Evolutionary conservation across 345 rosid species (phyloP).

Genomic region (Syzygium oleosum): DNA sequence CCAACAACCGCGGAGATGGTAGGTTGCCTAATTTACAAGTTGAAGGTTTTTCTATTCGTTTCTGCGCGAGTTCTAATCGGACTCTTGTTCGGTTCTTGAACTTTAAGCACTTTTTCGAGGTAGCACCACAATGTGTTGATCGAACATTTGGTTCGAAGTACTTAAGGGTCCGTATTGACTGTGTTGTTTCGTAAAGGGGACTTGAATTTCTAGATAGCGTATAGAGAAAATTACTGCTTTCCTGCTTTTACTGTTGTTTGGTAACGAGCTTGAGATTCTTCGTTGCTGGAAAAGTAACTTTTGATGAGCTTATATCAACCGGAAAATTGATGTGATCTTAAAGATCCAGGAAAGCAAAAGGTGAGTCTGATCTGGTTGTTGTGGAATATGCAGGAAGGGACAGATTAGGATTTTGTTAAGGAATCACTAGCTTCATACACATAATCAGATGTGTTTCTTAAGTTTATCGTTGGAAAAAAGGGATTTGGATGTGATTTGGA

Average conservation of each 20-base stretch:
- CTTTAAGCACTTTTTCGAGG: background rate
- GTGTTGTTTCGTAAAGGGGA: background rate
- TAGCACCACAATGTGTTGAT: background rate
- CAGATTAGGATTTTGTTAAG: background rate
- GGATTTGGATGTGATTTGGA: background rate
- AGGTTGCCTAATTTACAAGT: background rate
- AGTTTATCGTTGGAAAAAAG: background rate
- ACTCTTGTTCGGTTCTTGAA: background rate
- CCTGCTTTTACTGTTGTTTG: background rate
- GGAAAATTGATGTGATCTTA: background rate
- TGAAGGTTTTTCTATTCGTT: background rate
- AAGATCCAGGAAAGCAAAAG: background rate
- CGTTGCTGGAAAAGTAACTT: background rate
- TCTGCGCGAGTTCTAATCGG: background rate
- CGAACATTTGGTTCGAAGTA: background rate
- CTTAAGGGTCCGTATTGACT: background rate
- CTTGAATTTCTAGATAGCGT: background rate
- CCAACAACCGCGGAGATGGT: constrained; percentile 98
- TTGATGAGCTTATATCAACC: background rate
- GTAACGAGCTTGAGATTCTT: background rate
- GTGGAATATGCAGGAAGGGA: background rate
- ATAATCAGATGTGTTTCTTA: background rate
- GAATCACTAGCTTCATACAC: background rate
- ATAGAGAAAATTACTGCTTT: background rate
- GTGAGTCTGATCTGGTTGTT: background rate